Evolutionary conservation across 179 eudicot species (phyloP).

Genomic region (Silene coronaria): DNA sequence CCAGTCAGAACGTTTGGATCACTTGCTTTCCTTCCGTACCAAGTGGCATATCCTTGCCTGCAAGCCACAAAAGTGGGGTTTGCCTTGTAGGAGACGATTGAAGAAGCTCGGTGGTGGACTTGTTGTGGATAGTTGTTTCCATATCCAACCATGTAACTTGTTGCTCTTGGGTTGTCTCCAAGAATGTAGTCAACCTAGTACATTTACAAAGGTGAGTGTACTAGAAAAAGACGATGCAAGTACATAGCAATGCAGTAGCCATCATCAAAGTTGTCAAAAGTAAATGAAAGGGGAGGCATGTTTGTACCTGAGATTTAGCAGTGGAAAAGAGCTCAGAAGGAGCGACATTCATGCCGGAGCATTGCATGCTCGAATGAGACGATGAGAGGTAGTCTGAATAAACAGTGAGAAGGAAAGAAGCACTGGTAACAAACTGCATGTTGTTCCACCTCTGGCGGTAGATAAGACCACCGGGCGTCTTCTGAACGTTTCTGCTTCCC

Average conservation of each 20-base stretch:
- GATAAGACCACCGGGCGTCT: slow-evolving; percentile 84
- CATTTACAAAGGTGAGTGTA: background rate
- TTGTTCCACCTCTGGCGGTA: slow-evolving; percentile 91
- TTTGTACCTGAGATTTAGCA: slow-evolving; percentile 72
- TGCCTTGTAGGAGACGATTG: slow-evolving; percentile 39
- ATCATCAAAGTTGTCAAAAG: no score
- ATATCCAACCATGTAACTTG: slow-evolving; percentile 99
- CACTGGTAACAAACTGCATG: slow-evolving; percentile 83
- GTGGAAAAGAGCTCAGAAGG: slow-evolving; percentile 63
- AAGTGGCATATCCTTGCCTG: slow-evolving; percentile 43
- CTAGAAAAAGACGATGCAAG: background rate
- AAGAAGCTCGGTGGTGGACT: slow-evolving; percentile 46
- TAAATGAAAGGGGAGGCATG: no score
- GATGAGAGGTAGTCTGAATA: slow-evolving; percentile 86
- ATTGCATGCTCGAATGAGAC: slow-evolving; percentile 48
- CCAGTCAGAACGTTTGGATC: slow-evolving; percentile 46
- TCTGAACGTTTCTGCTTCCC: slow-evolving; percentile 59
- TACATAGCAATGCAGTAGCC: no score
- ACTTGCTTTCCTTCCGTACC: slow-evolving; percentile 38
- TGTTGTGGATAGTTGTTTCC: slow-evolving; percentile 63
- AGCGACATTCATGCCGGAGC: slow-evolving; percentile 45
- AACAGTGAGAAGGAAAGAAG: slow-evolving; percentile 69
- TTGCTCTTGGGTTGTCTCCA: slow-evolving; percentile 99
- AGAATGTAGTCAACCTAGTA: slow-evolving; percentile 83
- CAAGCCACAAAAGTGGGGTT: slow-evolving; percentile 41